Evolutionary conservation across 202 grass and related monocot genomes (phyloP), one percentile per base, ranked within the genome.

Genomic region (Panicum hallii): DNA sequence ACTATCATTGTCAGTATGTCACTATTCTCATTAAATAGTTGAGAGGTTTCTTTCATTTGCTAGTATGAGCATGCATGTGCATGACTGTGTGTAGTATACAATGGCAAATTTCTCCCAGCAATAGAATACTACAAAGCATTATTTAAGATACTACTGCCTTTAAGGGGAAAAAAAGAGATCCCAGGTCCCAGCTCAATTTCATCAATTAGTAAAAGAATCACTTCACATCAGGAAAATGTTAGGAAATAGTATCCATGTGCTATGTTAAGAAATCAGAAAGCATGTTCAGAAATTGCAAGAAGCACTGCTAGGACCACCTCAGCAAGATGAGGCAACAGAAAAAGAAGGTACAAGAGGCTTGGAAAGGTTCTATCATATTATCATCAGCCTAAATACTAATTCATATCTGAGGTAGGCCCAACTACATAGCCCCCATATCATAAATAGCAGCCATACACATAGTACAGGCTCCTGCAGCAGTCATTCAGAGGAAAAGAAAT

Each of bases 251-350:
- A 38, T 38, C 36, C 30, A 67, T 67, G 38, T 65, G 36, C 48
- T 54, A 41, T 36, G 78, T 54, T 63, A 89, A 22, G 11, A 30
- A 42, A 50, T 19, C 47, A 82, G 20, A 53, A 82, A 73, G 1
- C 20, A 87, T 74, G 17, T 58, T 67, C 65, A 73, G 13, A 63
- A 66, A 50, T 47, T 66, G 11, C 7, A 74, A 48, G 49, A 56
- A 9, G 19, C 17, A 56, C 54, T 9, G 54, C 19, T n/a, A 56
- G 54, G 1, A 2, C n/a, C 9, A 20, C 17, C 54, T 56, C 54
- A n/a, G 54, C 19, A n/a, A 56, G 7, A 66, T 28, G 13, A 73
- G 58, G 74, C 17, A 60, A 22, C 7, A 50, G 1, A 79, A 72
- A 46, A 82, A 41, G 2, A 30, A 50, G 0, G n/a, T 56, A 13